Evolutionary conservation across 768 basidiomycete species (phyloP).

Genomic region (Agaricus blazei): DNA sequence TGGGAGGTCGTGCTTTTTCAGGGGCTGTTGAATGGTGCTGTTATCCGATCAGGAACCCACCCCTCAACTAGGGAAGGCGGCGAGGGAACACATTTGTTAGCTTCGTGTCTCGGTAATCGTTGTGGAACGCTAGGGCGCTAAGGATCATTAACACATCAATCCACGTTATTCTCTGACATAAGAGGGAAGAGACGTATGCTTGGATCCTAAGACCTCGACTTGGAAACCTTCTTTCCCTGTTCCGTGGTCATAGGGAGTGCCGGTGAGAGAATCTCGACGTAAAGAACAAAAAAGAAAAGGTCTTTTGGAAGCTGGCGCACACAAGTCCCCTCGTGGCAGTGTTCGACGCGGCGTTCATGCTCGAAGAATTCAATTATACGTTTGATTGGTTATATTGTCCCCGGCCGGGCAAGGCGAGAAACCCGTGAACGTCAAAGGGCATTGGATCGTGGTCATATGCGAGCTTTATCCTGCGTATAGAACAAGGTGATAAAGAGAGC

Average conservation of each 20-base stretch:
- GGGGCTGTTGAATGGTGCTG: neutral
- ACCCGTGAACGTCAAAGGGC: neutral
- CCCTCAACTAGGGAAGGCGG: neutral
- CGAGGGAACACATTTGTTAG: neutral
- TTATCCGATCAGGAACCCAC: conserved; percentile 3
- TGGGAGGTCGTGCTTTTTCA: neutral
- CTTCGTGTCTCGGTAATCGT: neutral
- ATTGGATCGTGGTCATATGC: neutral
- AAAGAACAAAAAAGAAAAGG: conserved; percentile 3
- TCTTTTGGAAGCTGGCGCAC: conserved; percentile 7
- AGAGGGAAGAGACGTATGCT: neutral
- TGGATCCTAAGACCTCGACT: neutral
- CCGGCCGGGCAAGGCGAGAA: neutral
- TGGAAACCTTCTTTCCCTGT: conserved; percentile 4
- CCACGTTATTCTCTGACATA: conserved; percentile 5
- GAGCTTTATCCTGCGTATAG: neutral
- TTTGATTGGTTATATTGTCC: neutral
- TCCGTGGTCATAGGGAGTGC: conserved; percentile 9
- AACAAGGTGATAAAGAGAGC: neutral
- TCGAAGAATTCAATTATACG: neutral
- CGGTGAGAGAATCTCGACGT: conserved; percentile 11
- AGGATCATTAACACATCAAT: neutral
- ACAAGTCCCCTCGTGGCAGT: conserved; percentile 3
- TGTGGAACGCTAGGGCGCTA: neutral
- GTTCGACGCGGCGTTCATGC: neutral